Conservation (phyloP, 306 rosid species). For the Casuarina glauca region DNA sequence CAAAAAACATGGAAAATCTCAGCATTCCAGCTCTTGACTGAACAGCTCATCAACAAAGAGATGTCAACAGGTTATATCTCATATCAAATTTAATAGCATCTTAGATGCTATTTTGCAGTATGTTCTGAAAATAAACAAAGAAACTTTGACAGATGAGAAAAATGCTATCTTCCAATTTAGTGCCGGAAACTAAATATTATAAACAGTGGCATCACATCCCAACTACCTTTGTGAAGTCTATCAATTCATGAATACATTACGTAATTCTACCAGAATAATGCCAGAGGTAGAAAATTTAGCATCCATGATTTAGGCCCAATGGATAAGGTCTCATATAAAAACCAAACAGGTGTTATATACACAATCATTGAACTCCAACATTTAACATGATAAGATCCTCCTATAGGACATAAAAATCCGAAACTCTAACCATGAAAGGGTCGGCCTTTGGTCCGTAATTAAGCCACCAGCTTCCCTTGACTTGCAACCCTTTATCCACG, state of each 20-base stretch:
- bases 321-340: not conserved
- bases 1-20: conserved; percentile 3
- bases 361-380: not conserved
- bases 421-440: not conserved
- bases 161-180: not conserved
- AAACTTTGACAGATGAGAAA: not conserved
- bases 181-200: not conserved
- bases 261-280: not conserved
- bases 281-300: not conserved
- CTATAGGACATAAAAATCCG: not conserved
- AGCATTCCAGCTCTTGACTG: not conserved
- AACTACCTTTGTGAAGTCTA: not conserved
- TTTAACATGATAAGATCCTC: not conserved
- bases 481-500: not conserved
- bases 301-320: not conserved
- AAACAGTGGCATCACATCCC: not conserved
- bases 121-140: not conserved
- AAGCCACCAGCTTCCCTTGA: not conserved
- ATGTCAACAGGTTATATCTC: not conserved
- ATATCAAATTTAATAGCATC: not conserved
- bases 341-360: not conserved
- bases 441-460: not conserved
- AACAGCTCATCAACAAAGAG: not conserved
- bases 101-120: not conserved
- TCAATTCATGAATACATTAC: not conserved